Evolutionary conservation across 805 yeast genomes (phyloP).

Genomic region (Candida qinlingensis): DNA sequence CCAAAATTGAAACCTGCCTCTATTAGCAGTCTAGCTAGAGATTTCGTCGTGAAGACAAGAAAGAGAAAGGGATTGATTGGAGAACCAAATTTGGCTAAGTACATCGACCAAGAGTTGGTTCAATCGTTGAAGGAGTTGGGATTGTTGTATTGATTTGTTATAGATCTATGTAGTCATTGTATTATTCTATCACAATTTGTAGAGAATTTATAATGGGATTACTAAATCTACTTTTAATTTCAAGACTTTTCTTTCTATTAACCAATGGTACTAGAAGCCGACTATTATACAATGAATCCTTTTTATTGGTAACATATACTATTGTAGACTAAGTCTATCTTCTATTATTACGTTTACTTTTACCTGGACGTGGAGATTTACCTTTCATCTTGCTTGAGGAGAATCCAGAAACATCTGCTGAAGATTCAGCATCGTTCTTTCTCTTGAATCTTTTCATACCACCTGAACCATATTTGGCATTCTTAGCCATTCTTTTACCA

Average conservation of each 20-base stretch:
- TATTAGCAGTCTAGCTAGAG: constrained; percentile 67
- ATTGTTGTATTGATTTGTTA: constrained; percentile 17
- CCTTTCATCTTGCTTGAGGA: constrained; percentile 48
- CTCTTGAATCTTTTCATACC: constrained; percentile 73
- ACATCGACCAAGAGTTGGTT: constrained; percentile 57
- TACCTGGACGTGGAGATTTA: constrained; percentile 37
- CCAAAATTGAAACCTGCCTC: constrained; percentile 77
- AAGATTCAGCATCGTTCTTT: constrained; percentile 66
- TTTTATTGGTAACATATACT: neutral
- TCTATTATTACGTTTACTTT: constrained; percentile 39
- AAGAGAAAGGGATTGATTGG: constrained; percentile 79
- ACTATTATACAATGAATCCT: no score
- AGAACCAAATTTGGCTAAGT: constrained; percentile 62
- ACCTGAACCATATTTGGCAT: constrained; percentile 70
- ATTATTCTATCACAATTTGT: no score
- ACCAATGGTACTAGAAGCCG: no score
- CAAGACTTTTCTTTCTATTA: no score
- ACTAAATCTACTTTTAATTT: no score
- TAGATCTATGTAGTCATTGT: neutral
- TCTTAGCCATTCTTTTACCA: constrained; percentile 63
- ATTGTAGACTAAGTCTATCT: constrained; percentile 4
- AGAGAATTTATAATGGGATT: no score
- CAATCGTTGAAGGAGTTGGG: constrained; percentile 49
- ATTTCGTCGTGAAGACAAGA: constrained; percentile 84
- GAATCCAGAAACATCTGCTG: constrained; percentile 61